These are phyloP conservation scores for Mollisia scopiformis DNA, from an alignment of 2,329 filamentous ascomycete genomes.

Conservation along the genomic window DNA sequence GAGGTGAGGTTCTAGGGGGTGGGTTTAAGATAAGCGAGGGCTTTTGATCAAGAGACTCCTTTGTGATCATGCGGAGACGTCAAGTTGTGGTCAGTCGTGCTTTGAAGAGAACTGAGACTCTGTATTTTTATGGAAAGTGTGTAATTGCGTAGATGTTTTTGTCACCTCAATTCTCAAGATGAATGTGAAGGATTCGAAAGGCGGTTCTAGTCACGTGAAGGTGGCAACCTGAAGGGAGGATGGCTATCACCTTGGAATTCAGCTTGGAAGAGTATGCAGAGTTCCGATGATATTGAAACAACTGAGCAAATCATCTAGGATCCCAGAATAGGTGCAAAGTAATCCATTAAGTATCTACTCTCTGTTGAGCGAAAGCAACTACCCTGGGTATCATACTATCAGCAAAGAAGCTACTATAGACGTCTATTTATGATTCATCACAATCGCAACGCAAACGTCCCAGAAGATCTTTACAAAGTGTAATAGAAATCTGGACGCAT, in stretches of 20 bases:
- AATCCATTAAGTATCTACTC: not conserved
- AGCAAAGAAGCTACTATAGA: not conserved
- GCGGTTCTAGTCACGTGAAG: no score
- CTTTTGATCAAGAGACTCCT: not conserved
- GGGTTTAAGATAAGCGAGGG: not conserved
- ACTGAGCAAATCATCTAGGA: no score
- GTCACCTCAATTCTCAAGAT: no score
- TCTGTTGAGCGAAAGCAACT: not conserved
- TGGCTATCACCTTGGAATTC: no score
- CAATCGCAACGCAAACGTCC: not conserved
- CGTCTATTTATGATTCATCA: not conserved
- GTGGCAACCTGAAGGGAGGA: no score
- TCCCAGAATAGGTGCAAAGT: no score
- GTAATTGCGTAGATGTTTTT: no score
- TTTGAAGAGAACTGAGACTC: not conserved
- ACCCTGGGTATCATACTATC: not conserved
- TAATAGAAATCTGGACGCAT: slow-evolving; percentile 73
- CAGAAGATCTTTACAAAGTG: slow-evolving; percentile 42
- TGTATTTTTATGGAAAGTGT: no score
- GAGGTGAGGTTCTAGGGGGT: not conserved
- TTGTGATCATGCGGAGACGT: not conserved
- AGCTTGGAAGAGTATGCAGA: no score
- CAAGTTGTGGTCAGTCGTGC: not conserved
- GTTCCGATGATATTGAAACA: no score
- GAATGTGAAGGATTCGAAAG: no score